These are phyloP conservation scores for Mangifera indica DNA, from an alignment of 345 rosid species.

Conservation along the genomic window DNA sequence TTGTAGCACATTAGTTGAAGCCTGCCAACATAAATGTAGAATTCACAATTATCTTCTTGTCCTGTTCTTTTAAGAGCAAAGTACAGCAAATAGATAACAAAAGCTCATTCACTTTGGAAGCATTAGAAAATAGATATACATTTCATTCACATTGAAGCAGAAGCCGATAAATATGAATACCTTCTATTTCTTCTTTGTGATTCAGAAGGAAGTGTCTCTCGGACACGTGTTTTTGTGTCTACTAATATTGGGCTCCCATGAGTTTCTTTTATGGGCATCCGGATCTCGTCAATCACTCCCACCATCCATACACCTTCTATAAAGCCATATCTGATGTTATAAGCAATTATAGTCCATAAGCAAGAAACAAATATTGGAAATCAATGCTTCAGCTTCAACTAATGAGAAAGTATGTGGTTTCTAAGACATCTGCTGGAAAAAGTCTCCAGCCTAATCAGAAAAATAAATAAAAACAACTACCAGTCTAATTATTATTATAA, in stretches of 20 bases:
- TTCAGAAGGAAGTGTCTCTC: slow-evolving; percentile 62
- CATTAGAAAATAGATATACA: neutral
- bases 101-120: neutral
- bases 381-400: neutral
- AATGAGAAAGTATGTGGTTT: neutral
- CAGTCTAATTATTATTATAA: neutral
- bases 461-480: neutral
- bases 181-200: slow-evolving; percentile 84
- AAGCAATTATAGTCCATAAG: slow-evolving; percentile 22
- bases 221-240: slow-evolving; percentile 69
- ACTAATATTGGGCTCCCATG: slow-evolving; percentile 46
- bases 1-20: slow-evolving; percentile 87
- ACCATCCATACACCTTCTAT: slow-evolving; percentile 63
- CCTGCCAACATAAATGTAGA: slow-evolving; percentile 38
- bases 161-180: slow-evolving; percentile 28
- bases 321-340: slow-evolving; percentile 56
- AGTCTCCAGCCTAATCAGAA: neutral
- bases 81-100: neutral
- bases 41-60: slow-evolving; percentile 4
- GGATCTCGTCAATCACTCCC: slow-evolving; percentile 75
- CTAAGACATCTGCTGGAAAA: neutral
- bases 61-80: neutral
- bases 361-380: slow-evolving; percentile 11
- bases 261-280: slow-evolving; percentile 40
- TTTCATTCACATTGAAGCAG: neutral